These are phyloP conservation scores for Rhodotorula sp. DNA, from an alignment of 1,284 basidiomycete species.

Conservation along the genomic window DNA sequence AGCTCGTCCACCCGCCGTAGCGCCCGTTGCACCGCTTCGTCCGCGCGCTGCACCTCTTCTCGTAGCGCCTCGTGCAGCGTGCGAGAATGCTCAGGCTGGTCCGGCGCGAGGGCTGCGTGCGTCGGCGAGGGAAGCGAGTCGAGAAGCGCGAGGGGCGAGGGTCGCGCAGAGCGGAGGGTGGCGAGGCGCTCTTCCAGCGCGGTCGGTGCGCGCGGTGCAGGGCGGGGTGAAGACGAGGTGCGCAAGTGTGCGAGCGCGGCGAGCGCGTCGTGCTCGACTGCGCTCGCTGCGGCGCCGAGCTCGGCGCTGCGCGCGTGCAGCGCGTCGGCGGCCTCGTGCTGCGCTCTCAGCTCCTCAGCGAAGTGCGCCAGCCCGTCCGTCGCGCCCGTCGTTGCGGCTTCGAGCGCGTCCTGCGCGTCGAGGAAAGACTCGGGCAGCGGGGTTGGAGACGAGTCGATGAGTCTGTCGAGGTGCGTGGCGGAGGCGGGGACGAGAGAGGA, in stretches of 20 bases:
- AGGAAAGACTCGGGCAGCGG: constrained; percentile 40
- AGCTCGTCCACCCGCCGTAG: background rate
- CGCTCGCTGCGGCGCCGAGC: background rate
- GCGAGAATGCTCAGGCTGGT: background rate
- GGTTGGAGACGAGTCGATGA: constrained; percentile 35
- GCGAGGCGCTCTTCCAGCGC: too few relatives aligned
- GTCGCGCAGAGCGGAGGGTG: background rate
- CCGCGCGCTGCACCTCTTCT: background rate
- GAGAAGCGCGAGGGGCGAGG: background rate
- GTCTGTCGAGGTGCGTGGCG: constrained; percentile 31
- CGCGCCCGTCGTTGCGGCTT: constrained; percentile 11
- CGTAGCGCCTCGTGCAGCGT: background rate
- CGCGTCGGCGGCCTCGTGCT: constrained; percentile 23
- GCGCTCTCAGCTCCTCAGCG: constrained; percentile 7
- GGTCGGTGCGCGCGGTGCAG: too few relatives aligned
- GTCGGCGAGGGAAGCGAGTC: background rate
- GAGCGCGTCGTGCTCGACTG: background rate
- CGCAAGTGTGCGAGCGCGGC: background rate
- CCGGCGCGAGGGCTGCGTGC: background rate
- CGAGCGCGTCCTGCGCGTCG: constrained; percentile 43
- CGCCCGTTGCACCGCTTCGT: background rate
- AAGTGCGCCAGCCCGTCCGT: constrained; percentile 15
- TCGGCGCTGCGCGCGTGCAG: background rate
- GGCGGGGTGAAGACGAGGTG: too few relatives aligned
- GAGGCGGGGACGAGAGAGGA: constrained; percentile 11